These are phyloP conservation scores for Kregervanrija fluxuum DNA, from an alignment of 805 yeast genomes.

Conservation along the genomic window DNA sequence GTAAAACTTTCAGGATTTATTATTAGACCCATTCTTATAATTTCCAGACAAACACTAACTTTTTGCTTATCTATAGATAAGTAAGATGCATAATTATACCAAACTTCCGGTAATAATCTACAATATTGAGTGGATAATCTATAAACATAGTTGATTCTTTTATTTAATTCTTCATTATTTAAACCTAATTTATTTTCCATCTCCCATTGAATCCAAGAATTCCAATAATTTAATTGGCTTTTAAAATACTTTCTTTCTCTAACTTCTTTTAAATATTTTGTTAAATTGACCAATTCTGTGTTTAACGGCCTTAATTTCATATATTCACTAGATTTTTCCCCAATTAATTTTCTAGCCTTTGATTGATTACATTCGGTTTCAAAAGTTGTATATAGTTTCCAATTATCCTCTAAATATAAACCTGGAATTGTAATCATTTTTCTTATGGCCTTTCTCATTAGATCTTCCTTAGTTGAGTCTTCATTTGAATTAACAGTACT, in stretches of 20 bases:
- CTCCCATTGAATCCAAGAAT: constrained; percentile 77
- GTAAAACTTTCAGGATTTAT: constrained; percentile 68
- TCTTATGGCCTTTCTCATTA: constrained; percentile 66
- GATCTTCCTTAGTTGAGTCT: constrained; percentile 70
- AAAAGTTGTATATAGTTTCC: constrained; percentile 78
- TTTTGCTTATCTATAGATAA: constrained; percentile 11
- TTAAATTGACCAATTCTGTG: constrained; percentile 58
- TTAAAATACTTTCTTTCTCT: constrained; percentile 14
- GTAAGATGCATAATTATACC: constrained; percentile 52
- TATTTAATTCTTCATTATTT: constrained; percentile 39
- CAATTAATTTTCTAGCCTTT: constrained; percentile 77
- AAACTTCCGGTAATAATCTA: constrained; percentile 63
- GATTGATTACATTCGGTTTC: constrained; percentile 65
- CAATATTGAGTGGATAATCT: constrained; percentile 57
- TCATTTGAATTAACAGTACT: constrained; percentile 78
- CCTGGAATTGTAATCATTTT: constrained; percentile 71
- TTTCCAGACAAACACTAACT: constrained; percentile 26
- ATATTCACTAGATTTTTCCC: constrained; percentile 75
- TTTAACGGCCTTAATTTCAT: constrained; percentile 80
- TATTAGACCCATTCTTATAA: constrained; percentile 46
- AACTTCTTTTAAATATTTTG: constrained; percentile 23
- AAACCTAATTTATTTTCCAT: constrained; percentile 59
- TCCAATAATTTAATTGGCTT: constrained; percentile 53
- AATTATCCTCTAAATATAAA: constrained; percentile 62
- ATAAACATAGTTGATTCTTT: constrained; percentile 65